Evolutionary conservation across 805 yeast genomes (phyloP), one percentile per base, ranked within the genome.

Genomic region (Cyberlindnera americana): DNA sequence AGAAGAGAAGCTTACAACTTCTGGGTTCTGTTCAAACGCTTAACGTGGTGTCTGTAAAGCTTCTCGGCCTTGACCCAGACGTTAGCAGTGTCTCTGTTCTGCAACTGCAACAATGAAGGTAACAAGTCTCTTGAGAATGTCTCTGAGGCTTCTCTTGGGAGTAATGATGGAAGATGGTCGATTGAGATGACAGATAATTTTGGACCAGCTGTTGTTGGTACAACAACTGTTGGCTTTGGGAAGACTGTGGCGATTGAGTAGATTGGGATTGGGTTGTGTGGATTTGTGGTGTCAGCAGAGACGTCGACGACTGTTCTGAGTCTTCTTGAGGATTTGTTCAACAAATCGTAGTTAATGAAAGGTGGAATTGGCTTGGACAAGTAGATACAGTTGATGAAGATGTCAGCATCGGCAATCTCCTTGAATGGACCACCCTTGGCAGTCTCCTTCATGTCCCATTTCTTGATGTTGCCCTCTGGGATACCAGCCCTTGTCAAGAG

Each of bases 401-500:
- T 78, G 61, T 93, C 98, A 21, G 88, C 77, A 34, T 73, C 66
- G 24, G 85, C 88, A 53, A 93, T 93, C 69, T 93, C 97, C 62
- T 76, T 62, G 76, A 93, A 93, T 47, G 99, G 99, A 37, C 99
- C 99, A 48, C 99, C 99, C 66, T 75, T 80, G 52, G 93, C 81
- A 44, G 99, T 93, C 72, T 93, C 99, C 44, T 84, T 77, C 77
- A 93, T 88, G 66, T 93, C 99, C 99, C 99, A 93, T 70, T 86
- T 84, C 55, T 75, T 61, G 47, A 93, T 78, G 65, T 87, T 83
- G 41, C 69, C 76, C 31, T 86, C 93, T 38, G 98, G 96, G 43
- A 93, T 68, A 44, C 99, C 99, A 41, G 75, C 82, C 67, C 83
- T 83, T 46, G 71, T 74, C 66, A 87, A 77, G 41, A 90, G 72